Evolutionary conservation across 768 basidiomycete species (phyloP).

Genomic region (Crepidotus variabilis): DNA sequence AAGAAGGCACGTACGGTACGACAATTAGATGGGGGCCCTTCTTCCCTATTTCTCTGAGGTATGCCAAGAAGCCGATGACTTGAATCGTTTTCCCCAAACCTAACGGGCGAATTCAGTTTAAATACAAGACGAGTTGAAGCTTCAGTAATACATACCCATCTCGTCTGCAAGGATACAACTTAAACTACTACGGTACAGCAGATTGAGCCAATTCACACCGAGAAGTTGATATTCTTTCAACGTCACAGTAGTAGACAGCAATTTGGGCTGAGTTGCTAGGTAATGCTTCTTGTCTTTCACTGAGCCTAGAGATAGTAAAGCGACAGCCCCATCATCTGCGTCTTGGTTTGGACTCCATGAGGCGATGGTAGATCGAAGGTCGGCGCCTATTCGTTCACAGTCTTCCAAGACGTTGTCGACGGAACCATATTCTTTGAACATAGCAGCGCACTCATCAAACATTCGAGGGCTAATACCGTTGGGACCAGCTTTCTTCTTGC

Average conservation of each 20-base stretch:
- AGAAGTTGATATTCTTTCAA: conserved; percentile 97
- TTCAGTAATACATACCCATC: conserved; percentile 70
- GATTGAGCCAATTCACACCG: conserved; percentile 96
- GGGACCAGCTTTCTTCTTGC: conserved; percentile 82
- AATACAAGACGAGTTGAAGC: neutral
- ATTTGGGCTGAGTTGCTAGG: conserved; percentile 69
- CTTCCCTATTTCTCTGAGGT: conserved; percentile 74
- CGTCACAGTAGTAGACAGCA: conserved; percentile 60
- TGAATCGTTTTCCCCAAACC: conserved; percentile 99
- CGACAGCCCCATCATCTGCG: conserved; percentile 60
- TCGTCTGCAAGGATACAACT: conserved; percentile 98
- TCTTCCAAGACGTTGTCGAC: conserved; percentile 87
- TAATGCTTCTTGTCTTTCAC: conserved; percentile 49
- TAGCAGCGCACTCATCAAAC: conserved; percentile 85
- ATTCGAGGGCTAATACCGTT: conserved; percentile 83
- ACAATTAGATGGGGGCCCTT: conserved; percentile 90
- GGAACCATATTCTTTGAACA: conserved; percentile 80
- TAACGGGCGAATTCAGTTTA: conserved; percentile 23
- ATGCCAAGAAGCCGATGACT: conserved; percentile 94
- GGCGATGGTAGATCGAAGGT: conserved; percentile 69
- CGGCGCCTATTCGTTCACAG: conserved; percentile 82
- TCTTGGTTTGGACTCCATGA: conserved; percentile 63
- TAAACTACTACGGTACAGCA: conserved; percentile 73
- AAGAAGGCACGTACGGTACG: conserved; percentile 71
- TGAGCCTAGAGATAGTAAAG: conserved; percentile 43